Evolutionary conservation across 2,329 filamentous ascomycete genomes (phyloP).

Genomic region (Apiospora aurea): DNA sequence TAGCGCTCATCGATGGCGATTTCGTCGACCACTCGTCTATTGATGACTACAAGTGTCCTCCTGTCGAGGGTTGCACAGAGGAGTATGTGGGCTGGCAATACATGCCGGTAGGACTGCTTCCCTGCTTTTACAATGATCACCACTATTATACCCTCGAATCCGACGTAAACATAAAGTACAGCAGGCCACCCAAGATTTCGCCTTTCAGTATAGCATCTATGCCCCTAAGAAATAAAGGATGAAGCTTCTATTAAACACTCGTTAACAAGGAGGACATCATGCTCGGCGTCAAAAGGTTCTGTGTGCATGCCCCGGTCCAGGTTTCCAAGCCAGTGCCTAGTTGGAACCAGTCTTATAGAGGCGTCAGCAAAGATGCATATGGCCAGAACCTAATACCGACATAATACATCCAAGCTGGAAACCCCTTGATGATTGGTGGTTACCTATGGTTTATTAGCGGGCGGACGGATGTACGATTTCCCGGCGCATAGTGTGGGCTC

Average conservation of each 20-base stretch:
- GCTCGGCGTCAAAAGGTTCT: no score
- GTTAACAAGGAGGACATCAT: no score
- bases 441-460: no score
- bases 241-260: no score
- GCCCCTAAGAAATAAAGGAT: not conserved
- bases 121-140: not conserved
- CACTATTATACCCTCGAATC: not conserved
- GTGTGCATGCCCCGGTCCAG: no score
- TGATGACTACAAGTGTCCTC: not conserved
- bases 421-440: no score
- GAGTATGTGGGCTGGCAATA: constrained; percentile 4
- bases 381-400: no score
- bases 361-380: no score
- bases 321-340: no score
- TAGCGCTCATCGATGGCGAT: not conserved
- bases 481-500: not conserved
- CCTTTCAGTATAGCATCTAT: not conserved
- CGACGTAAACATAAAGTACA: not conserved
- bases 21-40: not conserved
- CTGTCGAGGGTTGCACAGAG: not conserved
- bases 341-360: no score
- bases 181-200: not conserved
- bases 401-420: no score
- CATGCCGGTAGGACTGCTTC: not conserved
- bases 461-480: constrained; percentile 1